A percentile compares a stretch with the other conserved stretches of the same genome.
phyloP scores from a whole-genome alignment of 768 basidiomycete genomes.

The Mycena polygramma region DNA sequence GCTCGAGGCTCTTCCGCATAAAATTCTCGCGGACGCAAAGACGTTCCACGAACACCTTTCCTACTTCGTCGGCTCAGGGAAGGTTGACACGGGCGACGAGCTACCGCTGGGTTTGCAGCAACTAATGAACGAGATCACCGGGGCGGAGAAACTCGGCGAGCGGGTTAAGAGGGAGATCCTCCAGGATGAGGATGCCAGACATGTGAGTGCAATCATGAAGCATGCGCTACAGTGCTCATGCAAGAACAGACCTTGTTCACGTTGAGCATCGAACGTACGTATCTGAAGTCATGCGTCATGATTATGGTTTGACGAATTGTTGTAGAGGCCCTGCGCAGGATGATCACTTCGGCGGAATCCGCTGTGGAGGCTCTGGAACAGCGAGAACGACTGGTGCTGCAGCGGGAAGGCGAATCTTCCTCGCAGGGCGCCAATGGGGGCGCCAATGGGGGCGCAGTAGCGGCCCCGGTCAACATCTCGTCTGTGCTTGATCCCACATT shows the following conservation, averaged over 20 bases:
- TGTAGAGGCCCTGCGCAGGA: conserved; percentile 42
- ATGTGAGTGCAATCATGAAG: conserved; percentile 40
- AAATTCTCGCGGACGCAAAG: conserved; percentile 47
- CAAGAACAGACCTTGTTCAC: conserved; percentile 47
- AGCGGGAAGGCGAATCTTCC: background rate
- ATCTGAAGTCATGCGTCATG: background rate
- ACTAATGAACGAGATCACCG: conserved; percentile 51
- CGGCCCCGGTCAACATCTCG: background rate
- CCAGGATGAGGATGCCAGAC: conserved; percentile 48
- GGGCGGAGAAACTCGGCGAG: conserved; percentile 48
- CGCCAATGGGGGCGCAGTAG: conserved; percentile 32
- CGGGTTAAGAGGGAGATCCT: conserved; percentile 49
- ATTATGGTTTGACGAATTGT: conserved; percentile 16
- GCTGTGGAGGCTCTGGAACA: conserved; percentile 41
- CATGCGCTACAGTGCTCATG: conserved; percentile 4
- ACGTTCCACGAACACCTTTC: conserved; percentile 49
- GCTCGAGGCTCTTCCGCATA: conserved; percentile 50
- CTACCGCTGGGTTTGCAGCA: conserved; percentile 48
- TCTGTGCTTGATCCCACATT: background rate
- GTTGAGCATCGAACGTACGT: conserved; percentile 49
- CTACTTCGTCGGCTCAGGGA: conserved; percentile 47
- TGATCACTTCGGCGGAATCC: conserved; percentile 43
- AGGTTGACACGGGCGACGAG: conserved; percentile 32
- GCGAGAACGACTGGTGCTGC: conserved; percentile 41
- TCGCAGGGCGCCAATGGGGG: conserved; percentile 24